Percentiles rank a stretch among this genome's conserved stretches.
These are phyloP conservation scores for Aspergillus sclerotioniger DNA, from an alignment of 495 filamentous ascomycete species.

Conservation along the genomic window DNA sequence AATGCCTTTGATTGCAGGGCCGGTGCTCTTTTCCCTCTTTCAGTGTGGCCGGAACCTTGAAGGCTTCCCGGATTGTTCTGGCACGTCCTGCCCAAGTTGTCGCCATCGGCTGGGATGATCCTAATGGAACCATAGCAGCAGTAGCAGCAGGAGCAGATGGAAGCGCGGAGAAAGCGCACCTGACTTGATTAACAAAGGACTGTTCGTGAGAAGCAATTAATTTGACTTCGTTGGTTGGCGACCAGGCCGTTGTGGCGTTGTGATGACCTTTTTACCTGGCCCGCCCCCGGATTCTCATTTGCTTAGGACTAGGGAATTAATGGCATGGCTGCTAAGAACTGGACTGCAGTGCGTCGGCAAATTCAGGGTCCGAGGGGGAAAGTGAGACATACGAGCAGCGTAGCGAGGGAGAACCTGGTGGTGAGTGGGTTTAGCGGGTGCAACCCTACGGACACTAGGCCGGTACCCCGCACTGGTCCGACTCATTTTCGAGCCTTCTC, in stretches of 20 bases:
- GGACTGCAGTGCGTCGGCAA: not conserved
- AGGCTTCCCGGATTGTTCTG: not conserved
- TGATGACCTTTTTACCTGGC: conserved; percentile 2
- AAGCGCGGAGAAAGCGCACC: too few relatives aligned
- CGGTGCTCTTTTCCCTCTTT: not conserved
- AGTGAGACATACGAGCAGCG: not conserved
- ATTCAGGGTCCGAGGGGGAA: not conserved
- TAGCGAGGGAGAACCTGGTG: too few relatives aligned
- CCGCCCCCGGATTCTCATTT: conserved; percentile 31
- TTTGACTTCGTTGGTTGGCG: not conserved
- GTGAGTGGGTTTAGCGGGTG: not conserved
- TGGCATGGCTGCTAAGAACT: not conserved
- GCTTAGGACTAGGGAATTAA: conserved; percentile 4
- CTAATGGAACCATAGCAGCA: too few relatives aligned
- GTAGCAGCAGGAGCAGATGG: too few relatives aligned
- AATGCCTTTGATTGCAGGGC: not conserved
- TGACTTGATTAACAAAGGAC: too few relatives aligned
- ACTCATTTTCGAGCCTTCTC: not conserved
- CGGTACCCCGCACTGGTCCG: not conserved
- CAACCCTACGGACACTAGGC: not conserved
- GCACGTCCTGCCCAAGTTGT: not conserved
- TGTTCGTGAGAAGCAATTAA: not conserved
- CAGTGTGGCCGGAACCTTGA: not conserved
- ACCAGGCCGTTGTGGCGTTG: too few relatives aligned
- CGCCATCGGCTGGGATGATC: not conserved